Conservation (phyloP, 345 rosid species). For the Eucalyptus guilfoylei region DNA sequence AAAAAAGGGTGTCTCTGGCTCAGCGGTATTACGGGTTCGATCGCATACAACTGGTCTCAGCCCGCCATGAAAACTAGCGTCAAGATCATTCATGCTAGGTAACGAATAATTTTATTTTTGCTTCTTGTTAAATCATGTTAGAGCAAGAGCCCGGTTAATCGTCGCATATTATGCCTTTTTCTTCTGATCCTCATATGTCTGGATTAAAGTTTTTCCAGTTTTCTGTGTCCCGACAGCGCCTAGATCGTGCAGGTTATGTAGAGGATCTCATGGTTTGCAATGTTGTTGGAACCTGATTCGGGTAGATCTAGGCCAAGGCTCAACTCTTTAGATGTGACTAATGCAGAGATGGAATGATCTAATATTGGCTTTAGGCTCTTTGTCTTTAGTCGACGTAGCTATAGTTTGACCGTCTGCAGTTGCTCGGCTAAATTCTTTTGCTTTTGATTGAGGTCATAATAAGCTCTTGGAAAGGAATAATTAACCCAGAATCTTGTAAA, state of each 20-base stretch:
- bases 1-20: constrained; percentile 78
- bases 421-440: not conserved
- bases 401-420: not conserved
- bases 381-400: not conserved
- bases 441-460: not conserved
- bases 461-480: not conserved
- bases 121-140: not conserved
- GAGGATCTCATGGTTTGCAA: not conserved
- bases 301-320: not conserved
- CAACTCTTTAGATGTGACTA: not conserved
- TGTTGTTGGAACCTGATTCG: not conserved
- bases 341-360: not conserved
- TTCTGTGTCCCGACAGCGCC: not conserved
- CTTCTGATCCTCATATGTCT: not conserved
- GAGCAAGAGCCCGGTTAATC: not conserved
- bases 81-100: constrained; percentile 94
- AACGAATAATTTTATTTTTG: not conserved
- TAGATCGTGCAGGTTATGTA: not conserved
- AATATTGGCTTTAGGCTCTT: not conserved
- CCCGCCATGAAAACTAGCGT: constrained; percentile 97
- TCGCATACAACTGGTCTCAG: constrained; percentile 92
- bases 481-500: not conserved
- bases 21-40: constrained; percentile 71
- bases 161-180: not conserved
- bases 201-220: not conserved